Evolutionary conservation across 495 filamentous ascomycete genomes (phyloP), one percentile per base, ranked within the genome.

Genomic region (Neurospora sp.): DNA sequence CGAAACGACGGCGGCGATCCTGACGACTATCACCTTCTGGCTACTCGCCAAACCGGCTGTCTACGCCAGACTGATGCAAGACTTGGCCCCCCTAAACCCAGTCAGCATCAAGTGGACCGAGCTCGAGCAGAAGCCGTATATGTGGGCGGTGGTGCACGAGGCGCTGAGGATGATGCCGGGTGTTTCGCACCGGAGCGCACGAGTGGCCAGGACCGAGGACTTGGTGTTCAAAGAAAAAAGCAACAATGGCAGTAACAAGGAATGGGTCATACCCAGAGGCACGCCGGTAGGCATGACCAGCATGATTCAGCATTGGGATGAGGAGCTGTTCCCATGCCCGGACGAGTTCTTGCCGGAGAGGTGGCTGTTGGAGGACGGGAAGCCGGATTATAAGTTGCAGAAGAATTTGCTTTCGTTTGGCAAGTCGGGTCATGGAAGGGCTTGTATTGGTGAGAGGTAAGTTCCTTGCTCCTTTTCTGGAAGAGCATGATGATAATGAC

Each of bases 381-480:
- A 72, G 74, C 73, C 72, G 27, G 78, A 78, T n/a, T 72, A 81
- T 38, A 73, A 76, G 16, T 77, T 87, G 40, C 82, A 85, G 20
- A 82, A 80, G 65, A 85, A 87, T 68, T 69, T 88, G 69, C 78
- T 86, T 3, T 72, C 84, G 0, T 89, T 89, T 71, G 82, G 79
- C 22, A 85, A 83, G 75, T 27, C 48, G 86, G 88, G 3, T 80
- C 78, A 59, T 59, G 48, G 48, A 2, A 74, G 88, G 48, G 76
- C 77, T 27, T 89, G 87, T 70, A 74, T 90, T 38, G 88, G 86
- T 1, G 87, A 86, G 44, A 84, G 86, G 82, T 81, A 69, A 74
- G 77, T 75, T 35, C 4, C 31, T 35, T n/a, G 7, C 3, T 9
- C 68, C 40, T 10, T 41, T 42, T 40, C 22, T 71, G 53, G 3